phyloP scores from a whole-genome alignment of 768 basidiomycete species.

The Phylloporus sp. region DNA sequence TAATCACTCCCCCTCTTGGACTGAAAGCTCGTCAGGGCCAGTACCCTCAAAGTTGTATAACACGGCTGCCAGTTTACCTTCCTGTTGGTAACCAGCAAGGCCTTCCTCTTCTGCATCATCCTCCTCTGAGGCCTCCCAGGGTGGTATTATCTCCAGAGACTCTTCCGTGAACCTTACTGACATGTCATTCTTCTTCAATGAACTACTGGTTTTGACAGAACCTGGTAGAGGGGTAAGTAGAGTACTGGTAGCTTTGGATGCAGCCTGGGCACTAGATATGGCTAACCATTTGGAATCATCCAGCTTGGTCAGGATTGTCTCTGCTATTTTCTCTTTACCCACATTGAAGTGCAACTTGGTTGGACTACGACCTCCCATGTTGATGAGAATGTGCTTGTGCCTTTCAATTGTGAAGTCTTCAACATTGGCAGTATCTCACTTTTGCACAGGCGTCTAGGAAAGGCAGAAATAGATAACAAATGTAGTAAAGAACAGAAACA shows the following conservation, averaged over 20 bases:
- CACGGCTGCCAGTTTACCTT: slow-evolving; percentile 50
- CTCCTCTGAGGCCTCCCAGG: slow-evolving; percentile 38
- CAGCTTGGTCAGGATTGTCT: slow-evolving; percentile 80
- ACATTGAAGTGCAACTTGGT: slow-evolving; percentile 80
- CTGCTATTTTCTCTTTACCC: slow-evolving; percentile 77
- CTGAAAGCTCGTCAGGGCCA: slow-evolving; percentile 79
- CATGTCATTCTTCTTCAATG: slow-evolving; percentile 35
- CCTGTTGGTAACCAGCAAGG: slow-evolving; percentile 22
- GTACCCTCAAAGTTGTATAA: slow-evolving; percentile 92
- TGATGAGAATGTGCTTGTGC: slow-evolving; percentile 79
- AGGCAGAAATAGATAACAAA: slow-evolving; percentile 2
- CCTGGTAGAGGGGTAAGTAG: slow-evolving; percentile 22
- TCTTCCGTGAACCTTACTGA: slow-evolving; percentile 72
- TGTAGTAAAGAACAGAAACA: slow-evolving; percentile 16
- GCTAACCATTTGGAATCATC: slow-evolving; percentile 65
- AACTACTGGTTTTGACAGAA: slow-evolving; percentile 32
- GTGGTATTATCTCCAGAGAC: slow-evolving; percentile 72
- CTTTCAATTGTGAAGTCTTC: slow-evolving; percentile 68
- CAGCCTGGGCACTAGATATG: slow-evolving; percentile 18
- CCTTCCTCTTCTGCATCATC: slow-evolving; percentile 31
- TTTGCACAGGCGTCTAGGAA: slow-evolving; percentile 89
- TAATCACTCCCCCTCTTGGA: slow-evolving; percentile 79
- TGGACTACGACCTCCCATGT: slow-evolving; percentile 61
- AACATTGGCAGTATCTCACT: slow-evolving; percentile 81
- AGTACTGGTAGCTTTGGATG: slow-evolving; percentile 6